A percentile compares a stretch with the other conserved stretches of the same genome.
These are phyloP conservation scores for Gypsophila paniculata DNA, from an alignment of 179 eudicot species.

Conservation along the genomic window DNA sequence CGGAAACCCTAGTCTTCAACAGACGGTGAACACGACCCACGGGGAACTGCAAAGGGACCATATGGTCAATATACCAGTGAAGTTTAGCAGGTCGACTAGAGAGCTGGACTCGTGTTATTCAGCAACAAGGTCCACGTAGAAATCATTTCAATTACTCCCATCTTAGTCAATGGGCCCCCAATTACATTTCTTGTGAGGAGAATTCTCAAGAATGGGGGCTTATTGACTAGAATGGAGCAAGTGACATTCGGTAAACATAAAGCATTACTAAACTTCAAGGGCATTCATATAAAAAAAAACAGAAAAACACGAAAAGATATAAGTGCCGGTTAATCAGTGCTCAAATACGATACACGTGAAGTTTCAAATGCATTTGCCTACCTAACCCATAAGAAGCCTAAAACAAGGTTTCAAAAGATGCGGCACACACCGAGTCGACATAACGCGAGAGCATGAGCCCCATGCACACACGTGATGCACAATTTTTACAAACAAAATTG, in stretches of 20 bases:
- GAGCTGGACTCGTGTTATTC: too few species aligned
- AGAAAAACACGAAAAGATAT: not conserved
- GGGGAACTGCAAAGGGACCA: slow-evolving; percentile 43
- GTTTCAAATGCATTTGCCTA: not conserved
- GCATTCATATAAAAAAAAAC: not conserved
- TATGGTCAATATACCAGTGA: not conserved
- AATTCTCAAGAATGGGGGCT: too few species aligned
- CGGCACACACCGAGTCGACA: too few species aligned
- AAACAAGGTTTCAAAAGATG: too few species aligned
- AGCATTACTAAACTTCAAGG: not conserved
- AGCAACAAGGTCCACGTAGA: not conserved
- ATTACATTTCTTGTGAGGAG: too few species aligned
- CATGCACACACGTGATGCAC: too few species aligned
- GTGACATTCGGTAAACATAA: not conserved
- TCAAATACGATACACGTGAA: not conserved
- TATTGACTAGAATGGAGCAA: too few species aligned
- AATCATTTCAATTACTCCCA: too few species aligned
- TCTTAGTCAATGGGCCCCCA: too few species aligned
- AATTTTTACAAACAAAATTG: too few species aligned
- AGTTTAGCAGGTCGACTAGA: too few species aligned
- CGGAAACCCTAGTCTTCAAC: slow-evolving; percentile 48
- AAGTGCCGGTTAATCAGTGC: not conserved
- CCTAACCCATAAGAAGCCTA: not conserved
- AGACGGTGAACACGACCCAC: slow-evolving; percentile 66
- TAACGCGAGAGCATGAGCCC: too few species aligned